phyloP scores from a whole-genome alignment of 768 basidiomycete genomes.

The Serendipita sp. region DNA sequence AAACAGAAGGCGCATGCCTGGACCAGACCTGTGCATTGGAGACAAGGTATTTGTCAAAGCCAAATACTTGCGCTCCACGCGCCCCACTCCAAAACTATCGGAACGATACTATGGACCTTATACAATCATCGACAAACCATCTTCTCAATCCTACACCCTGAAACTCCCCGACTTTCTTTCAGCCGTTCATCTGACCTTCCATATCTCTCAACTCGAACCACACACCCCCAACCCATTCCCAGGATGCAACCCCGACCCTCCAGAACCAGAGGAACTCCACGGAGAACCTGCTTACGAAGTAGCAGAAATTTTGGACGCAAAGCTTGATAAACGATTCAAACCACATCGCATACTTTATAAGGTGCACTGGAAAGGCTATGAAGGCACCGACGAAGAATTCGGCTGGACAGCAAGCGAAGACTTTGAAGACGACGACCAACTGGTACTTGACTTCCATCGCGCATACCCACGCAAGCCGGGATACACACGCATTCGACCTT shows the following conservation, averaged over 20 bases:
- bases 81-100: constrained; percentile 12
- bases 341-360: neutral
- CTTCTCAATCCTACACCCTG: neutral
- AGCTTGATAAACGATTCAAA: constrained; percentile 5
- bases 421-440: neutral
- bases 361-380: neutral
- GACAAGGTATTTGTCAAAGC: neutral
- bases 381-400: neutral
- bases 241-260: constrained; percentile 9
- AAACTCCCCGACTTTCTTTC: neutral
- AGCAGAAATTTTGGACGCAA: constrained; percentile 11
- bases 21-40: neutral
- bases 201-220: too few species aligned
- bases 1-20: constrained; percentile 1
- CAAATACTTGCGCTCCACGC: neutral
- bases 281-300: constrained; percentile 11
- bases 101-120: constrained; percentile 14
- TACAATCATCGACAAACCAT: constrained; percentile 10
- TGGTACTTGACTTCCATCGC: neutral
- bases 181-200: too few species aligned
- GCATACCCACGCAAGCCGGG: neutral
- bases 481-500: neutral
- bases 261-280: constrained; percentile 8
- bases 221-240: constrained; percentile 11
- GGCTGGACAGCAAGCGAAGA: neutral